A percentile compares a stretch with the other conserved stretches of the same genome.
Conservation (phyloP, 2,329 filamentous ascomycete species). For the Diplodia scrobiculata region DNA sequence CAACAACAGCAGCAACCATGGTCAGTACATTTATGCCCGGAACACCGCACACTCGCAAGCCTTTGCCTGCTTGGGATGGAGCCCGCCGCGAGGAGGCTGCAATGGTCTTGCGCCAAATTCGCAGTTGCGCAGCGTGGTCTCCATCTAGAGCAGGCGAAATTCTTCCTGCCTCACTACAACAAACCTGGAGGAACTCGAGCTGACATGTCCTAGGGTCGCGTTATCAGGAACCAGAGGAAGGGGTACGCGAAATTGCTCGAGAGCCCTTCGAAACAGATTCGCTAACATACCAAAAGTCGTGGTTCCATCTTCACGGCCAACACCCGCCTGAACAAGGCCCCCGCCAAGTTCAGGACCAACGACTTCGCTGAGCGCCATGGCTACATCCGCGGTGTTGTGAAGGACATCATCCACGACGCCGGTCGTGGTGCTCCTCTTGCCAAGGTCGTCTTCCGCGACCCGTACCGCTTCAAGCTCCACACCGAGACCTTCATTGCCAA, state of each 20-base stretch:
- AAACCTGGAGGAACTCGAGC: not conserved
- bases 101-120: not conserved
- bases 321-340: constrained; percentile 80
- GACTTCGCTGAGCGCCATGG: constrained; percentile 97
- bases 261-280: constrained; percentile 11
- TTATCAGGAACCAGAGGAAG: constrained; percentile 73
- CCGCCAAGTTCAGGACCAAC: constrained; percentile 93
- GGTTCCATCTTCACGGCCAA: constrained; percentile 74
- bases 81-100: not conserved
- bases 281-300: constrained; percentile 60
- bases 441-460: constrained; percentile 94
- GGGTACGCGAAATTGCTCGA: constrained; percentile 32
- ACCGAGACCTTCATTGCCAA: constrained; percentile 99
- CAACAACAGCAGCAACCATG: constrained; percentile 30
- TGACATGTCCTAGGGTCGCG: constrained; percentile 58
- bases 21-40: constrained; percentile 25
- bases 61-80: constrained; percentile 1
- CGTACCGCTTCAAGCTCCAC: constrained; percentile 96
- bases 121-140: not conserved
- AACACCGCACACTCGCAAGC: constrained; percentile 2
- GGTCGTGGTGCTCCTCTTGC: constrained; percentile 98
- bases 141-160: constrained; percentile 7
- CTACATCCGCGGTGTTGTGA: constrained; percentile 95
- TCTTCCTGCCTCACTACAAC: not conserved
- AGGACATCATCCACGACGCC: constrained; percentile 98